Evolutionary conservation across 129 eudicot genomes (phyloP), one percentile per base, ranked within the genome.

Genomic region (Chrysanthemum seticuspe): DNA sequence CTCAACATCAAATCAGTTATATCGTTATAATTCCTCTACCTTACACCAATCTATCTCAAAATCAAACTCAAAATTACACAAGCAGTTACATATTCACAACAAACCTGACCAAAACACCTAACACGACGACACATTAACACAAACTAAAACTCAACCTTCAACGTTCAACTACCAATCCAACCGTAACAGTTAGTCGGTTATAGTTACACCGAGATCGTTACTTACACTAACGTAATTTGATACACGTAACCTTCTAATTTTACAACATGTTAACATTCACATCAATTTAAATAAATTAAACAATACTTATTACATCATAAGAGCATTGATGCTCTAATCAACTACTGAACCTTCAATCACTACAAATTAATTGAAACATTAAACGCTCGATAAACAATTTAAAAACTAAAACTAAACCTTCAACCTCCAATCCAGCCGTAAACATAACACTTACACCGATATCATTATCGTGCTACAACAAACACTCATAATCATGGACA

Each of bases 51-150:
- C 21, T 47, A 59, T 72, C 48, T 52, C 56, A n/a, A 60, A 47
- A 72, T 72, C 18, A 72, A 48, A 23, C 29, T 72, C 54, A 72
- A 1, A 60, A 60, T 14, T 23, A 48, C 50, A 47, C 51, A 48
- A 62, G 31, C 21, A 73, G 48, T 62, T 27, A 52, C 40, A 31
- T 31, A 31, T 31, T 31, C 6, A 31, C 71, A 62, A 7, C 12
- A 62, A 29, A 62, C 62, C 61, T 61, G 21, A 25, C 13, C 15
- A 14, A 73, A 59, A 62, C 40, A 57, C 70, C 52, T 73, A 63
- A 51, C 14, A 27, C 15, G 15, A 2, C 49, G 63, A 62, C 52
- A 36, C 13, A 50, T 29, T 62, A 0, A 29, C 18, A 47, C 13
- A 18, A 6, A 13, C 27, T 25, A 3, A 13, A 50, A 74, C 50